Percentiles rank a stretch among this genome's conserved stretches.
These are phyloP conservation scores for Penicillium silybi DNA, from an alignment of 495 filamentous ascomycete genomes.

Conservation along the genomic window DNA sequence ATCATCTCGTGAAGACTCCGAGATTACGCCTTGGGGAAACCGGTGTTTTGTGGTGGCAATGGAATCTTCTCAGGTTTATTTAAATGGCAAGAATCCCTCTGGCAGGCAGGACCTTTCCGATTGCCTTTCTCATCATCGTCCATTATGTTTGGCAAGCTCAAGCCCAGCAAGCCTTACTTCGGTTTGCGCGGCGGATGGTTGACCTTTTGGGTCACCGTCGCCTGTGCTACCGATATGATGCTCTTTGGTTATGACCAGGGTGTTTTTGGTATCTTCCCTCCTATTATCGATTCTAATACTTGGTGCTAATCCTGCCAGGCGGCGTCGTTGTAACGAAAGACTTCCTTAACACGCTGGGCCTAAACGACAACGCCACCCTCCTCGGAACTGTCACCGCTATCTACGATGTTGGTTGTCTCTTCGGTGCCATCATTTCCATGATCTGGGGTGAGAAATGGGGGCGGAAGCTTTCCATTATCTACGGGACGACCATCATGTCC, in stretches of 20 bases:
- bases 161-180: constrained; percentile 19
- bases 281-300: no score
- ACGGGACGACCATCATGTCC: constrained; percentile 48
- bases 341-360: constrained; percentile 20
- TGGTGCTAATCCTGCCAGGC: no score
- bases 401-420: constrained; percentile 41
- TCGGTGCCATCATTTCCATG: constrained; percentile 42
- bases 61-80: no score
- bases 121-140: no score
- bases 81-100: no score
- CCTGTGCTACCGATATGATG: constrained; percentile 18
- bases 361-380: constrained; percentile 10
- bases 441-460: constrained; percentile 47
- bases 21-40: no score
- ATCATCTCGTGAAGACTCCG: no score
- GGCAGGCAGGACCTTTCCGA: no score
- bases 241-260: constrained; percentile 15
- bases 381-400: constrained; percentile 18
- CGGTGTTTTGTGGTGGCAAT: no score
- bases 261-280: background rate
- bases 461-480: constrained; percentile 44
- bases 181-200: constrained; percentile 19
- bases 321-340: constrained; percentile 16
- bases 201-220: constrained; percentile 19
- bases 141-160: no score